phyloP scores from a whole-genome alignment of 1,284 basidiomycete species.

The Puccinia triticina region DNA sequence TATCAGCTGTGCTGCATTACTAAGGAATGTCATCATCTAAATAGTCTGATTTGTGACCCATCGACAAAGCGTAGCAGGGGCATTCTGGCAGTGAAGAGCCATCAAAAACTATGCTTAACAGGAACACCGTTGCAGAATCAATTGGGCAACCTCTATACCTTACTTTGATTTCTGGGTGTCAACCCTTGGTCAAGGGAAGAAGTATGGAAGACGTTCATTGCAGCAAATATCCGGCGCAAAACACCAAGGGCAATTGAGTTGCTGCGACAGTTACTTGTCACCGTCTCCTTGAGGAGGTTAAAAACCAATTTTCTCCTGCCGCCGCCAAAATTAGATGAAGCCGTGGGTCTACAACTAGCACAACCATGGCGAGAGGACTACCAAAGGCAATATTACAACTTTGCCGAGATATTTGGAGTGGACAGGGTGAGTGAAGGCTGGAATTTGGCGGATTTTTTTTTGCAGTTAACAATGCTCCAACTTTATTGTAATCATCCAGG shows the following conservation, averaged over 20 bases:
- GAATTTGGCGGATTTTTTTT: neutral
- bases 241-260: neutral
- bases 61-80: neutral
- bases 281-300: neutral
- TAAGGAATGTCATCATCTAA: neutral
- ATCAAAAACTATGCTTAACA: neutral
- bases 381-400: neutral
- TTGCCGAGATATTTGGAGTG: neutral
- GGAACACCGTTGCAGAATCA: slow-evolving; percentile 8
- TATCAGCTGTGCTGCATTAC: neutral
- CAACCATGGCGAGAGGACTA: slow-evolving; percentile 1
- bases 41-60: neutral
- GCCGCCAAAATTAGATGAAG: neutral
- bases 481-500: neutral
- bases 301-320: neutral
- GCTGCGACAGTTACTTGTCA: neutral
- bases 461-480: neutral
- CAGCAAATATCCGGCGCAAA: neutral
- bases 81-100: neutral
- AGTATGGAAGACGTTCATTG: neutral
- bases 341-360: neutral
- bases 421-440: neutral
- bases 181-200: neutral
- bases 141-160: neutral
- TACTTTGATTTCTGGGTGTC: neutral